Conservation (phyloP, 495 filamentous ascomycete genomes). For the Neurospora sp. region DNA sequence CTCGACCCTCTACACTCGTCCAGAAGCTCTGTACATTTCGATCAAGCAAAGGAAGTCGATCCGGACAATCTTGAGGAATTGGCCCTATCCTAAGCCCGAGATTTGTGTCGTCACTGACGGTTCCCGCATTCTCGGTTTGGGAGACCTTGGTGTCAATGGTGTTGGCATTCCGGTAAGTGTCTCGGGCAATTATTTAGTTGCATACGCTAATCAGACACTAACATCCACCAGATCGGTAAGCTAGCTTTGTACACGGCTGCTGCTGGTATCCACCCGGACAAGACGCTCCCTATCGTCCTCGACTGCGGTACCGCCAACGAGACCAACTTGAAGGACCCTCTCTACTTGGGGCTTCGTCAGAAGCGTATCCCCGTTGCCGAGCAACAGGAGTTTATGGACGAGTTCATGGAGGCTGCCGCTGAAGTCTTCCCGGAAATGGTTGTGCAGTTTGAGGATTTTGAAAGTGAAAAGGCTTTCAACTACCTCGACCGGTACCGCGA, state of each 20-base stretch:
- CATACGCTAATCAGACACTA: neutral
- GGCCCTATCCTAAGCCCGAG: constrained; percentile 78
- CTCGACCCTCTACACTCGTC: constrained; percentile 90
- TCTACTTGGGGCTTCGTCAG: constrained; percentile 83
- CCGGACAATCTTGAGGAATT: constrained; percentile 73
- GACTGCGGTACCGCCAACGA: constrained; percentile 91
- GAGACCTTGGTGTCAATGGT: constrained; percentile 92
- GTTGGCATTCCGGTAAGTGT: constrained; percentile 90
- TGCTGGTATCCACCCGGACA: constrained; percentile 86
- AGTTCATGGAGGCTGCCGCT: constrained; percentile 86
- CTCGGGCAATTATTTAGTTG: constrained; percentile 2
- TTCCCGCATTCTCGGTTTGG: constrained; percentile 88
- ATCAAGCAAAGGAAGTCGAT: constrained; percentile 82
- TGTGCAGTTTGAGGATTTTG: constrained; percentile 97
- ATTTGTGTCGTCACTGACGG: constrained; percentile 97
- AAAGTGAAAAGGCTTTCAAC: constrained; percentile 85
- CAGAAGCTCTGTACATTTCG: constrained; percentile 89
- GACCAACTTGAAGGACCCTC: constrained; percentile 74
- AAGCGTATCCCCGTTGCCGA: constrained; percentile 72
- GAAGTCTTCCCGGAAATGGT: constrained; percentile 88
- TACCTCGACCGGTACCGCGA: constrained; percentile 81
- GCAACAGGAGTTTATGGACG: constrained; percentile 89
- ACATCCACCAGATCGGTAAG: constrained; percentile 56
- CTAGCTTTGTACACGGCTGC: constrained; percentile 90
- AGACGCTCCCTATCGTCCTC: constrained; percentile 82